Base-by-base conservation (phyloP, 768 basidiomycete species). In the Cystofilobasidium capitatum region DNA sequence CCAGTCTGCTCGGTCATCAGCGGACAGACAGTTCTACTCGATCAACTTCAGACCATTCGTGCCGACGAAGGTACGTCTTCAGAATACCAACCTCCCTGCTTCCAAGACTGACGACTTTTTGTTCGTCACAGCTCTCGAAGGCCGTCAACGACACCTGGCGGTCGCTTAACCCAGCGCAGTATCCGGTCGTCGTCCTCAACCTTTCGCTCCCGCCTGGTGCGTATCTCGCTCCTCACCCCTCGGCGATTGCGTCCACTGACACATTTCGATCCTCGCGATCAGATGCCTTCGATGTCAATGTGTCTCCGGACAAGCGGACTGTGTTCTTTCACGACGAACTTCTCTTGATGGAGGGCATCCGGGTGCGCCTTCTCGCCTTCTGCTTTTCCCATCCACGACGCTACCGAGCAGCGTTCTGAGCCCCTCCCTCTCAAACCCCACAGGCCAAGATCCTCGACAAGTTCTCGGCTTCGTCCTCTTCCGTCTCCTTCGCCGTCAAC, bases 281-380 rank as follows among this genome's bases (percentile, higher is more conserved):
- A 92, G 90, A 85, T 65, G 80, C 84, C 0, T 89, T 85, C 72
- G 96, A 99, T 74, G 85, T 99, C 73, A 99, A 99, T 70, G 88
- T 98, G 68, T 89, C 86, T 70, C 94, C 96, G 0, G 96, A 98
- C 79, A 99, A 98, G 74, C 83, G 94, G n/a, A 93, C 91, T 0
- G 88, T 98, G 42, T 86, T 96, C 60, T 73, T 99, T 14, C 91
- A 97, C 72, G 86, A 86, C 75, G 94, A 99, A 75, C 81, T 80
- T 14, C 87, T 87, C 69, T 77, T 99, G 22, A 81, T 98, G 0
- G 78, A 83, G 3, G 84, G 86, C 0, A 81, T 98, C 45, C 92
- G 89, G 79, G 91, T 91, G 63, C 17, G 76, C 55, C 20, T 55
- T 39, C 62, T 14, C 31, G 44, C 64, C 29, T 42, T 58, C 35